These are phyloP conservation scores for Ustilago tritici DNA, from an alignment of 1,284 basidiomycete genomes.

Conservation along the genomic window DNA sequence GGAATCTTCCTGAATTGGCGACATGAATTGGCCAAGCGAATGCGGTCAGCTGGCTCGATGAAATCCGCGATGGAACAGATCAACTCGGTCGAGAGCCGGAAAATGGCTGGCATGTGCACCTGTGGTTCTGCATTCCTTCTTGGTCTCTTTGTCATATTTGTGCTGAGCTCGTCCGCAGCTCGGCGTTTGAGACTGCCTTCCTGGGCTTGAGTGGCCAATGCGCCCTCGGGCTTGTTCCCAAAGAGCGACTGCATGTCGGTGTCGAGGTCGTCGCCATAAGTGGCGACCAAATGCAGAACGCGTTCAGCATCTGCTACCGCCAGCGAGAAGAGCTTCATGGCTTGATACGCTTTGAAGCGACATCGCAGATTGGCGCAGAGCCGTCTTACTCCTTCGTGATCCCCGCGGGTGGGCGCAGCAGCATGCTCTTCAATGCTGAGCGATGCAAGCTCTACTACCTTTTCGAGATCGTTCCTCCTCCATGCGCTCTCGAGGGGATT, in stretches of 20 bases:
- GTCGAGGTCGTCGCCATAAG: background rate
- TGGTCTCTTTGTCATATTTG: background rate
- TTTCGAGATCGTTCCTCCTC: slow-evolving; percentile 7
- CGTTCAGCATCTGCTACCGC: slow-evolving; percentile 16
- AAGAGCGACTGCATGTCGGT: background rate
- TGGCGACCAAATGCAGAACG: slow-evolving; percentile 1
- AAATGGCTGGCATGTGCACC: background rate
- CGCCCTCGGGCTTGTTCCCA: background rate
- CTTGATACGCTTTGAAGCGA: slow-evolving; percentile 16
- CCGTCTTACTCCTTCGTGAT: background rate
- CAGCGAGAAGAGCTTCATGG: slow-evolving; percentile 1
- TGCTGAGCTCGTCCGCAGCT: background rate
- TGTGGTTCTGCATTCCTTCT: background rate
- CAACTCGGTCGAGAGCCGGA: slow-evolving; percentile 6
- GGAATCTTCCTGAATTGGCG: background rate
- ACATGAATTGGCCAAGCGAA: slow-evolving; percentile 5
- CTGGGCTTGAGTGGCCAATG: background rate
- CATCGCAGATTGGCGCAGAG: slow-evolving; percentile 2
- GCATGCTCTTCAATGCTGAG: background rate
- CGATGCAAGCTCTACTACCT: slow-evolving; percentile 12
- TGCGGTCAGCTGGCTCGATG: slow-evolving; percentile 6
- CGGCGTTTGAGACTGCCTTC: background rate
- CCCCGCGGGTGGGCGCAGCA: background rate
- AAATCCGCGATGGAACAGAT: slow-evolving; percentile 5
- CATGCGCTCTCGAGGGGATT: background rate